Evolutionary conservation across 1,139 yeast genomes (phyloP), one percentile per base, ranked within the genome.

Genomic region (Yamadazyma epiphylla): DNA sequence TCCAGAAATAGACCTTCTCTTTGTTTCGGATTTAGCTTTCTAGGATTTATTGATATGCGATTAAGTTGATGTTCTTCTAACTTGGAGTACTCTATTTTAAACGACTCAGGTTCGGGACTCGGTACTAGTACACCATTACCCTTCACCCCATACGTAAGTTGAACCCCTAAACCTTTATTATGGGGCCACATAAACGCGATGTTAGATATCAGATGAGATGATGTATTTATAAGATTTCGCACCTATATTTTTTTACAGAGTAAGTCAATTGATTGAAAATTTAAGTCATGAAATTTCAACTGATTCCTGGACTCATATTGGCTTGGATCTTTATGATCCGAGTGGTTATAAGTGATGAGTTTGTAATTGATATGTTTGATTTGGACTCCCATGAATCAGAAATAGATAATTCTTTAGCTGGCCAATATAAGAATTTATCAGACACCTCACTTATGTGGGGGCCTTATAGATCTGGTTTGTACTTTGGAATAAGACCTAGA

Each of bases 381-480:
- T 15, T 30, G 28, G 15, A 16, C 16, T 15, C 2, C 20, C 19
- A 10, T 2, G 31, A 27, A 8, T 34, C 22, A 9, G 19, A 16
- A 11, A 26, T 31, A 20, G 47, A 39, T 25, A 17, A 30, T 10
- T 43, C 49, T 5, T 32, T 49, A n/a, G 36, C 45, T 13, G 48
- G 41, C 4, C 47, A 51, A 17, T 63, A 58, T 37, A 41, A 50
- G 16, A 45, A 46, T 23, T 28, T 56, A 17, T 55, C 70, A 4
- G 53, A 59, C 32, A 54, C 55, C 29, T 63, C 72, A 4, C 53
- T 68, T 24, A 42, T 67, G 21, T 91, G 98, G 98, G 97, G 96
- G 1, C 95, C 97, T 0, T 91, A 89, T 57, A 62, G 97, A 43
- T 80, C 96, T 9, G 83, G 87, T 33, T 65, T 87, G 28, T 91